These are phyloP conservation scores for Pseudotulostoma volvatum DNA, from an alignment of 495 filamentous ascomycete species.

Conservation along the genomic window DNA sequence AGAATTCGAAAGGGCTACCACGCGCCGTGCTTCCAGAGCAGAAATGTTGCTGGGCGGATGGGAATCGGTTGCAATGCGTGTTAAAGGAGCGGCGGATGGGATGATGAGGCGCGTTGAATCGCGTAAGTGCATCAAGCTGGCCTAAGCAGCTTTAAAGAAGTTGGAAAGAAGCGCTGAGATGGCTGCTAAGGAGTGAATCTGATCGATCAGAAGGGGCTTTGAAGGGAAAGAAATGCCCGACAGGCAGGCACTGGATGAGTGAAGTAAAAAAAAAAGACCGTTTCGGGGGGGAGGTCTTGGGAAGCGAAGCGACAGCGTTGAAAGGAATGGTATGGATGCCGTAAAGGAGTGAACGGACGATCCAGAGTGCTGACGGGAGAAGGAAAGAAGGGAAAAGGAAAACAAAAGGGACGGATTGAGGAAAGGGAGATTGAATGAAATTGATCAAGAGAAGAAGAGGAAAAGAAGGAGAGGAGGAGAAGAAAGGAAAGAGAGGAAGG, in stretches of 20 bases:
- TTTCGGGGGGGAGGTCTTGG: neutral
- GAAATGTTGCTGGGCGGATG: neutral
- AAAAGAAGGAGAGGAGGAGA: neutral
- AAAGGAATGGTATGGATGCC: constrained; percentile 4
- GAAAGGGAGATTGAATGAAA: neutral
- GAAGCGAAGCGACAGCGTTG: neutral
- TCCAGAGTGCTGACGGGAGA: constrained; percentile 2
- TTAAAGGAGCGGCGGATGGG: no score
- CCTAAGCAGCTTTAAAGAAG: neutral
- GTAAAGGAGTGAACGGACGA: constrained; percentile 7
- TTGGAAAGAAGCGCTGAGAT: neutral
- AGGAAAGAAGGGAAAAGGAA: constrained; percentile 2
- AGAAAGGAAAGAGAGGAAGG: neutral
- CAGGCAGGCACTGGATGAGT: constrained; percentile 1
- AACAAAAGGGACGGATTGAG: constrained; percentile 1
- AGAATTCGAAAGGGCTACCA: neutral
- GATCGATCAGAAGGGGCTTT: neutral
- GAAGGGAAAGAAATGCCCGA: neutral
- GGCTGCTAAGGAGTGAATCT: neutral
- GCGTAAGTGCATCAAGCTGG: neutral
- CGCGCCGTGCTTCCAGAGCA: neutral
- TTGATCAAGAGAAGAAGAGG: neutral
- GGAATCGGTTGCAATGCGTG: no score
- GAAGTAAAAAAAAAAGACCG: neutral
- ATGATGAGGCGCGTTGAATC: neutral